phyloP scores from a whole-genome alignment of 176 grass and related monocot species.

The Triticum turgidum region DNA sequence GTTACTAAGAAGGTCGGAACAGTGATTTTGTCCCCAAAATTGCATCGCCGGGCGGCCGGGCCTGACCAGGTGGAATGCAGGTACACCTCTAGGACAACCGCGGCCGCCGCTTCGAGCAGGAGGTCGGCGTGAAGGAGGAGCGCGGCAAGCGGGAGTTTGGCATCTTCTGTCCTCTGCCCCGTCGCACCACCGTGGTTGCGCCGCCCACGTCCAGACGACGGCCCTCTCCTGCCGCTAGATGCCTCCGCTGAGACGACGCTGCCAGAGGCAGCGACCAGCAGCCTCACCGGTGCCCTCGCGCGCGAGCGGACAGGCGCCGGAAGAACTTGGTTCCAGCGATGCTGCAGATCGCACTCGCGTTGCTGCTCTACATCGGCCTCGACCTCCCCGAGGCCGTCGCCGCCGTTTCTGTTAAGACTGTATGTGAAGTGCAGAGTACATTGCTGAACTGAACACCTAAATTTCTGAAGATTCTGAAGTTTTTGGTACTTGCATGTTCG shows the following conservation, averaged over 20 bases:
- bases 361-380: slow-evolving; percentile 71
- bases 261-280: neutral
- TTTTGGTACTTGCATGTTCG: no score
- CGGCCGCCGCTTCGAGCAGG: no score
- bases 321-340: neutral
- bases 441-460: no score
- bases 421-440: no score
- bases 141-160: no score
- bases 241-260: neutral
- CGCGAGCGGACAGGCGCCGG: slow-evolving; percentile 25
- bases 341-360: neutral
- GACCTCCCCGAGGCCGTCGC: slow-evolving; percentile 58
- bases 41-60: no score
- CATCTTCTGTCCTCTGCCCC: slow-evolving; percentile 12
- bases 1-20: no score
- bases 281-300: slow-evolving; percentile 20
- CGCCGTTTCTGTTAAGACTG: neutral
- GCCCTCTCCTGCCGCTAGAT: slow-evolving; percentile 43
- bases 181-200: slow-evolving; percentile 21
- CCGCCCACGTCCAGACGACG: slow-evolving; percentile 4
- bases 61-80: no score
- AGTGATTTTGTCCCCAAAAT: no score
- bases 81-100: no score
- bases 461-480: no score
- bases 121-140: no score